Evolutionary conservation across 371 early-diverging fungal genomes (phyloP).

Genomic region (Dinochytrium kinnereticum): DNA sequence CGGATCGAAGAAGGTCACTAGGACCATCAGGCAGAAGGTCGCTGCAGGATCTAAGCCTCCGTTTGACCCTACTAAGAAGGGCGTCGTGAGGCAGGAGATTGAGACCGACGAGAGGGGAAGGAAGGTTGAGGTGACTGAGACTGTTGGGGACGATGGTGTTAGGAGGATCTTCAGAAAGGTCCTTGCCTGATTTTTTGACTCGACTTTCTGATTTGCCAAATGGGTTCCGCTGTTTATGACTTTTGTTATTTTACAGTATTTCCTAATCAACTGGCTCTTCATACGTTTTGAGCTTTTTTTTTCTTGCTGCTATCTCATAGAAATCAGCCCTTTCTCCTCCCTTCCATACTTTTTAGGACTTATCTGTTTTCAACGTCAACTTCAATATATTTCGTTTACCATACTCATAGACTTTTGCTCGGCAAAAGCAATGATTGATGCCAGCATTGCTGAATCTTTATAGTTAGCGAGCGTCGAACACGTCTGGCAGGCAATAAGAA

Average conservation of each 20-base stretch:
- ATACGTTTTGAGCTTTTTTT: neutral
- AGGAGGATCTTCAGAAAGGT: neutral
- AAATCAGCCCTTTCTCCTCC: no score
- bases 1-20: constrained; percentile 3
- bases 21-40: constrained; percentile 1
- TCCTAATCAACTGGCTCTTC: no score
- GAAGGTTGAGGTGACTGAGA: neutral
- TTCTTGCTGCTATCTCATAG: neutral
- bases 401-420: no score
- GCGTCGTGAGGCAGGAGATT: neutral
- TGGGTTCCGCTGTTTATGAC: no score
- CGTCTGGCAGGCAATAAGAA: no score
- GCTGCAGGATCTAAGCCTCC: neutral
- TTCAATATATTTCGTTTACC: no score
- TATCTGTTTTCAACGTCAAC: neutral
- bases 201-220: no score
- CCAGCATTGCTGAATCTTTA: no score
- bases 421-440: no score
- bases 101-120: neutral
- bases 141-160: neutral
- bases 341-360: no score
- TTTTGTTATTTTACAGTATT: no score
- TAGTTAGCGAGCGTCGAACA: no score
- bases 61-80: neutral
- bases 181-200: neutral